Evolutionary conservation across 768 basidiomycete species (phyloP).

Genomic region (Cystobasidium tubakii): DNA sequence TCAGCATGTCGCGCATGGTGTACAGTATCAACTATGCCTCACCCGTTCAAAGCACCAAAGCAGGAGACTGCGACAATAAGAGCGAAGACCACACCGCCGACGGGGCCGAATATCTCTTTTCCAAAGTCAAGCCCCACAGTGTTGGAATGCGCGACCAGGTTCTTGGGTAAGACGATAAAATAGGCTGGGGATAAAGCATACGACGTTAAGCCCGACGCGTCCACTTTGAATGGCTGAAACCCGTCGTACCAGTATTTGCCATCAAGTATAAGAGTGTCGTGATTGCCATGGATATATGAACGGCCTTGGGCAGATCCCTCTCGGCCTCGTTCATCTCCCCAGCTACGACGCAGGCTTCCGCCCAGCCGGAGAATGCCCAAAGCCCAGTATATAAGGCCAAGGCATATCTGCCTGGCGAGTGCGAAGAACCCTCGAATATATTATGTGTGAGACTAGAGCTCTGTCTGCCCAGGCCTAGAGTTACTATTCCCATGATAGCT

Average conservation of each 20-base stretch:
- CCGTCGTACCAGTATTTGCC: constrained; percentile 13
- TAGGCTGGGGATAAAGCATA: constrained; percentile 75
- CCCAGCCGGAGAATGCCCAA: constrained; percentile 92
- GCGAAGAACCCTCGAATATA: constrained; percentile 68
- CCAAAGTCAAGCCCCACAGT: constrained; percentile 68
- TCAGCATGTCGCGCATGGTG: too few relatives aligned
- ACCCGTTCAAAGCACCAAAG: constrained; percentile 77
- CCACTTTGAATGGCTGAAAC: constrained; percentile 23
- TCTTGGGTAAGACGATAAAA: constrained; percentile 70
- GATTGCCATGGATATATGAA: constrained; percentile 81
- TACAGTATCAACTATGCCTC: too few relatives aligned
- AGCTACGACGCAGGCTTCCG: constrained; percentile 54
- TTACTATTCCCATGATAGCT: constrained; percentile 69
- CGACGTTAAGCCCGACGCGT: not conserved
- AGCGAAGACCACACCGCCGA: constrained; percentile 83
- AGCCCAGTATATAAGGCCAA: constrained; percentile 71
- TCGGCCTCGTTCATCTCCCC: constrained; percentile 62
- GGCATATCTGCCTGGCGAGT: constrained; percentile 75
- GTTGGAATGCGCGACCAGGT: constrained; percentile 48
- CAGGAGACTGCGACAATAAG: constrained; percentile 88
- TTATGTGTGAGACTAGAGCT: constrained; percentile 63
- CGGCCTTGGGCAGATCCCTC: constrained; percentile 78
- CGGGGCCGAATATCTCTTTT: constrained; percentile 70
- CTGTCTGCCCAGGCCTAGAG: constrained; percentile 64
- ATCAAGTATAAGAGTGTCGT: constrained; percentile 57